phyloP scores from a whole-genome alignment of 148 eudicot genomes.

The Diospyros lotus region DNA sequence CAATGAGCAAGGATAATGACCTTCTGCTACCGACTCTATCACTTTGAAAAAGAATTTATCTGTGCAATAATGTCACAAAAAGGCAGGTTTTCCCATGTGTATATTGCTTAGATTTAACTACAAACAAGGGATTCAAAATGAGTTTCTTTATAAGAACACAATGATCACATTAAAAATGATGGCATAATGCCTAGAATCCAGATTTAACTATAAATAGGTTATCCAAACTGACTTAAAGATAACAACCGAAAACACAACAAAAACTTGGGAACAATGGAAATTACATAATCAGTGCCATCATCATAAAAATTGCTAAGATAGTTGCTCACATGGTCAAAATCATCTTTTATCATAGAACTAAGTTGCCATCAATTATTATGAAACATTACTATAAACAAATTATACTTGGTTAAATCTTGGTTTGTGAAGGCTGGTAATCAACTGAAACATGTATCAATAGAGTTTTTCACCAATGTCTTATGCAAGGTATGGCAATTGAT shows the following conservation, averaged over 20 bases:
- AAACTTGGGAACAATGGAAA: background rate
- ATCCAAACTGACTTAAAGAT: background rate
- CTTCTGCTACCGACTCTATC: background rate
- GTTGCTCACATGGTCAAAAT: no score
- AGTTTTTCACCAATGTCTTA: background rate
- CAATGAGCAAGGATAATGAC: no score
- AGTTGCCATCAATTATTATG: background rate
- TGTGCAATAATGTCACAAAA: background rate
- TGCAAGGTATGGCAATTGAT: background rate
- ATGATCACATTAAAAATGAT: no score
- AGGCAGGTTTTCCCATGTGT: background rate
- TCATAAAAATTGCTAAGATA: background rate
- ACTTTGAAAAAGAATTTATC: background rate
- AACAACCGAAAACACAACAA: no score
- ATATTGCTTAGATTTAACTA: background rate
- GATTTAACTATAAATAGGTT: background rate
- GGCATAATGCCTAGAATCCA: no score
- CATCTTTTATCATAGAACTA: background rate
- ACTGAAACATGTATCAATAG: background rate
- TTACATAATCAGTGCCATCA: background rate
- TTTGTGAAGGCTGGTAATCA: background rate
- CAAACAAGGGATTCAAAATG: background rate
- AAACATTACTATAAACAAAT: background rate
- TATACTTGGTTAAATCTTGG: background rate
- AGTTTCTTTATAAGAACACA: background rate